Evolutionary conservation across 2,329 filamentous ascomycete species (phyloP), one percentile per base, ranked within the genome.

Genomic region (Leptosphaerulina australis): DNA sequence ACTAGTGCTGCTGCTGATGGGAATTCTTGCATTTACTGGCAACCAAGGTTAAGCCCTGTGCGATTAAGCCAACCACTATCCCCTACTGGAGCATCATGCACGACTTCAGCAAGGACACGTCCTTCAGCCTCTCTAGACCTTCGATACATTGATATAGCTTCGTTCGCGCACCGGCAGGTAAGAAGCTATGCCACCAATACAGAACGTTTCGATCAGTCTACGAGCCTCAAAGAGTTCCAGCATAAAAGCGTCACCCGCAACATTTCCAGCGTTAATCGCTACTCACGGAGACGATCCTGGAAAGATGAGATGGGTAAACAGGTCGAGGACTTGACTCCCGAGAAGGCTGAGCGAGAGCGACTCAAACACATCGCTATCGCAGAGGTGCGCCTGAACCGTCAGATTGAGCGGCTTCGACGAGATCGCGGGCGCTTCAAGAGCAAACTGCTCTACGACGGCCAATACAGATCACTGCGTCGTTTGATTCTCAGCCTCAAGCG

Each of bases 401-500:
- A 50, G 3, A 30, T 36, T n/a, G 24, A 37, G 12, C 39, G 40
- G 18, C 41, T 38, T 24, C 41, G 39, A 18, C 35, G 35, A 1
- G 29, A 50, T 8, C 12, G 14, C 17, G 12, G 17, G 8, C 25
- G 20, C 22, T 29, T 29, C 40, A 21, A 24, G 9, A 21, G 40
- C 20, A 24, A 40, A 25, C 39, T 48, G 14, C 43, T 55, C 15
- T 50, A 44, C 31, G 39, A 62, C 22, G 68, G 67, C n/a, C 60
- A 59, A 34, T 70, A 69, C 46, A 49, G 68, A 22, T 68, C 67
- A 14, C 51, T 71, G 18, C 34, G 29, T 12, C 67, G 68, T 12
- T 62, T 66, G 11, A 51, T 69, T n/a, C 37, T 56, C 40, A 61
- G 56, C 17, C 54, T 64, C 17, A 21, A 38, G 18, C 44, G 37